Conservation (phyloP, 75 land plant species). For the Adiantum capillusveneris region DNA sequence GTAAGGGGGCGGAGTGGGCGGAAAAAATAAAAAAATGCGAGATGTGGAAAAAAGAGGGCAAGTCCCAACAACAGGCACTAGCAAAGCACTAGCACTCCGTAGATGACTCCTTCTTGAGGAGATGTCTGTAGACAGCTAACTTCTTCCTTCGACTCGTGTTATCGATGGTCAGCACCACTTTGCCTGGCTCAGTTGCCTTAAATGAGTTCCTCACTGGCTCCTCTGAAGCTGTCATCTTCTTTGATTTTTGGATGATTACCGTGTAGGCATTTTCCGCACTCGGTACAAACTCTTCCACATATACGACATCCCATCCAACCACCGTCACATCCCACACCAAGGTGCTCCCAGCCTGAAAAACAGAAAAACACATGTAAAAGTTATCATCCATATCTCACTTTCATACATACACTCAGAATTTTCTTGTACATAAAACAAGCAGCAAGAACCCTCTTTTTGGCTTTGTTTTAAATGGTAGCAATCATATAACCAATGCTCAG, state of each 20-base stretch:
- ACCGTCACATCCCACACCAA: constrained; percentile 83
- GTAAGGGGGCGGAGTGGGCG: too few relatives aligned
- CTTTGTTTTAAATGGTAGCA: too few relatives aligned
- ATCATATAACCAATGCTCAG: too few relatives aligned
- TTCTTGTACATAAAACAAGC: too few relatives aligned
- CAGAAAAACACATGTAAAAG: background rate
- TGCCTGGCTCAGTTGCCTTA: constrained; percentile 58
- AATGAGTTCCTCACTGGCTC: constrained; percentile 72
- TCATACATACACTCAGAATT: too few relatives aligned
- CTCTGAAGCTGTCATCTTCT: constrained; percentile 40
- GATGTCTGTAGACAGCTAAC: constrained; percentile 70
- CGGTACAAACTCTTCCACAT: constrained; percentile 80
- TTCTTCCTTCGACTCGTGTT: constrained; percentile 60
- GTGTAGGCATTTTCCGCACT: constrained; percentile 55
- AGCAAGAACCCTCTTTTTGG: too few relatives aligned
- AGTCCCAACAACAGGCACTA: too few relatives aligned
- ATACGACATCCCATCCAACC: constrained; percentile 79
- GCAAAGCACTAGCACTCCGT: too few relatives aligned
- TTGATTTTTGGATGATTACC: constrained; percentile 52
- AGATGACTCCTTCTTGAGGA: too few relatives aligned
- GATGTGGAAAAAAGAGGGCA: too few relatives aligned
- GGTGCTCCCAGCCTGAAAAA: constrained; percentile 54
- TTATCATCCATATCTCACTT: too few relatives aligned
- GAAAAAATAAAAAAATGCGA: too few relatives aligned
- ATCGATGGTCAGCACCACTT: constrained; percentile 69